Evolutionary conservation across 192 early-diverging fungal species (phyloP).

Genomic region (Coemansia javaensis): DNA sequence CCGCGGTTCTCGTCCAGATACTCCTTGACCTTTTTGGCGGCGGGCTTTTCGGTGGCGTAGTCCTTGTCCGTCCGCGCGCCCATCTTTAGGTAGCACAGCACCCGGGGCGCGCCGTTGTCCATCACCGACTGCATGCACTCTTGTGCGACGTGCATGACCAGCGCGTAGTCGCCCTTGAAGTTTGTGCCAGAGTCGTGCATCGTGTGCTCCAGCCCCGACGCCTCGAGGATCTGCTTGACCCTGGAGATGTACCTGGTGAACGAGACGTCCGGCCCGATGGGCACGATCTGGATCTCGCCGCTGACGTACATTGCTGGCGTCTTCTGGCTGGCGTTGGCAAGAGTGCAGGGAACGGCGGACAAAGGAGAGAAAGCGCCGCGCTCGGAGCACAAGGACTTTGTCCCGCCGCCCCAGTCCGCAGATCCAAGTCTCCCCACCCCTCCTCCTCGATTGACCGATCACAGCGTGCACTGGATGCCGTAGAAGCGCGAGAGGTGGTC

Average conservation of each 20-base stretch:
- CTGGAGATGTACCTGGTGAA: slow-evolving; percentile 40
- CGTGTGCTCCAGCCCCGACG: slow-evolving; percentile 39
- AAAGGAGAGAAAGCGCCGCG: background rate
- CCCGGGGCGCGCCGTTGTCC: slow-evolving; percentile 39
- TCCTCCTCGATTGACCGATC: too few species aligned
- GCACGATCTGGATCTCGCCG: slow-evolving; percentile 45
- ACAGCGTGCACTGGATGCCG: slow-evolving; percentile 18
- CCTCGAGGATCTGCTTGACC: slow-evolving; percentile 33
- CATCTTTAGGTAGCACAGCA: slow-evolving; percentile 42
- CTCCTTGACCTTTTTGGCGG: slow-evolving; percentile 27
- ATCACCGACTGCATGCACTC: slow-evolving; percentile 45
- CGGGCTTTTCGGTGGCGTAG: slow-evolving; percentile 16
- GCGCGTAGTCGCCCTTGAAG: slow-evolving; percentile 42
- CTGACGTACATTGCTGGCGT: slow-evolving; percentile 37
- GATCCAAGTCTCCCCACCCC: too few species aligned
- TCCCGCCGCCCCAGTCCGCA: background rate
- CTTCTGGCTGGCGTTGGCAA: too few species aligned
- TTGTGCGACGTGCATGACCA: slow-evolving; percentile 24
- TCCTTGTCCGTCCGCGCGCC: slow-evolving; percentile 47
- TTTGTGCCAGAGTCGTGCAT: slow-evolving; percentile 50
- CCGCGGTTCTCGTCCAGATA: slow-evolving; percentile 6
- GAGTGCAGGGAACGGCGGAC: too few species aligned
- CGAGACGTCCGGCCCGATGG: slow-evolving; percentile 28
- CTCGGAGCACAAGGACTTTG: background rate
- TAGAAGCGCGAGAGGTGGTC: slow-evolving; percentile 70